Evolutionary conservation across 768 basidiomycete species (phyloP), one percentile per base, ranked within the genome.

Genomic region (Coprinopsis sp.): DNA sequence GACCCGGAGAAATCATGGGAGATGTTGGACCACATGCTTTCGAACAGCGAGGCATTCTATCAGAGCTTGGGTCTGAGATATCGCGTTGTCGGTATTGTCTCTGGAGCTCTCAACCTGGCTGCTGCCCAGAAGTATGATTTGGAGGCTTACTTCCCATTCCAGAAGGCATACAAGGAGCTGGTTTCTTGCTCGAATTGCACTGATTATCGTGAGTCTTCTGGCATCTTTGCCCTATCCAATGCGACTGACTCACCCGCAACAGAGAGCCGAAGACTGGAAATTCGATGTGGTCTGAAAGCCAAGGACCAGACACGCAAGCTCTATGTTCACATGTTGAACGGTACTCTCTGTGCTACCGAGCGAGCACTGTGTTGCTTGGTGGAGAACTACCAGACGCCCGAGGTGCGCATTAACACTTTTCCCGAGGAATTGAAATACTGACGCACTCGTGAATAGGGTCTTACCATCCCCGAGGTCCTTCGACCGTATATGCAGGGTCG

Each of bases 61-160:
- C 88, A 97, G 77, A 91, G 88, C 67, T 81, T 99, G 46, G 87
- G 85, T 13, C 61, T 99, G 49, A 83, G 95, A 11, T 99, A 98
- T 65, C 85, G 91, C 18, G 79, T 97, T 47, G 91, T 96, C 46
- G 84, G 80, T 6, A 98, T 99, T 61, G 96, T 95, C 31, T 96
- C 93, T 36, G 92, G 96, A 13, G 96, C 94, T 24, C 71, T 99
- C 54, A 99, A 99, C 68, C 77, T 98, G 55, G 96, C 96, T 0
- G 96, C 96, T 19, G 80, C 94, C 41, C 92, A 96, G 72, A 99
- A 99, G 72, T 91, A 85, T 63, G 96, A 99, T 67, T 65, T 99
- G 50, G 96, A 99, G 67, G 96, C 96, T 48, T 99, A 93, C 91
- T 99, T 99, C 78, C 96, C 96, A 2, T 97, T 91, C 79, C 96